These are phyloP conservation scores for Skeletonema costatum DNA, from an alignment of 108 stramenopile species.

Conservation along the genomic window DNA sequence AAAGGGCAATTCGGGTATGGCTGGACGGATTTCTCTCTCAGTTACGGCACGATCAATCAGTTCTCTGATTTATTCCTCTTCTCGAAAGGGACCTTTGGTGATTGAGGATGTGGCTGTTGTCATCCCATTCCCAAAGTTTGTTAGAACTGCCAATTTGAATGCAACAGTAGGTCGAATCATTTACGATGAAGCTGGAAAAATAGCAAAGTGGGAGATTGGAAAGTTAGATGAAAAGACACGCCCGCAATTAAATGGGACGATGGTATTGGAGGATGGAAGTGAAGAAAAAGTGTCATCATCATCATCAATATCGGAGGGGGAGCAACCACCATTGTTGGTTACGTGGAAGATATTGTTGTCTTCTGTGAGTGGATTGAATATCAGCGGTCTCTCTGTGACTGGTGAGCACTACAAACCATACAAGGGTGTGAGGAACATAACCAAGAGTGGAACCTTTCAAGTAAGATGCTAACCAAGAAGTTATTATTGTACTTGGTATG, in stretches of 20 bases:
- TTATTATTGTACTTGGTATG: neutral
- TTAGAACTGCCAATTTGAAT: slow-evolving; percentile 86
- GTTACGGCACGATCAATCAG: slow-evolving; percentile 69
- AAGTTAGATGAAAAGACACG: slow-evolving; percentile 77
- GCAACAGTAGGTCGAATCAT: slow-evolving; percentile 78
- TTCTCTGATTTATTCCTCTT: slow-evolving; percentile 61
- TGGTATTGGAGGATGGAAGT: slow-evolving; percentile 51
- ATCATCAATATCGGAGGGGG: slow-evolving; percentile 51
- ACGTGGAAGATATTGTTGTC: slow-evolving; percentile 95
- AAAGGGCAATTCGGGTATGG: slow-evolving; percentile 7
- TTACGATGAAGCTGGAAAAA: slow-evolving; percentile 97
- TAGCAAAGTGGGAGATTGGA: slow-evolving; percentile 92
- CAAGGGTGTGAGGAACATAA: slow-evolving; percentile 94
- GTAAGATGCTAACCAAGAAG: slow-evolving; percentile 63
- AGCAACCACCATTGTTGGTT: slow-evolving; percentile 85
- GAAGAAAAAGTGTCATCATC: slow-evolving; percentile 11
- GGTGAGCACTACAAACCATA: slow-evolving; percentile 95
- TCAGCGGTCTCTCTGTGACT: slow-evolving; percentile 88
- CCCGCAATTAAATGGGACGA: slow-evolving; percentile 60
- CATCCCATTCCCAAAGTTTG: slow-evolving; percentile 95
- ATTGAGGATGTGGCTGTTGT: slow-evolving; percentile 92
- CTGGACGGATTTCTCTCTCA: slow-evolving; percentile 59
- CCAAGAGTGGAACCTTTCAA: slow-evolving; percentile 87
- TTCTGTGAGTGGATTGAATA: slow-evolving; percentile 91
- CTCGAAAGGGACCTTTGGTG: slow-evolving; percentile 70